Conservation (phyloP, 2,329 filamentous ascomycete species). For the Fusarium sp. region DNA sequence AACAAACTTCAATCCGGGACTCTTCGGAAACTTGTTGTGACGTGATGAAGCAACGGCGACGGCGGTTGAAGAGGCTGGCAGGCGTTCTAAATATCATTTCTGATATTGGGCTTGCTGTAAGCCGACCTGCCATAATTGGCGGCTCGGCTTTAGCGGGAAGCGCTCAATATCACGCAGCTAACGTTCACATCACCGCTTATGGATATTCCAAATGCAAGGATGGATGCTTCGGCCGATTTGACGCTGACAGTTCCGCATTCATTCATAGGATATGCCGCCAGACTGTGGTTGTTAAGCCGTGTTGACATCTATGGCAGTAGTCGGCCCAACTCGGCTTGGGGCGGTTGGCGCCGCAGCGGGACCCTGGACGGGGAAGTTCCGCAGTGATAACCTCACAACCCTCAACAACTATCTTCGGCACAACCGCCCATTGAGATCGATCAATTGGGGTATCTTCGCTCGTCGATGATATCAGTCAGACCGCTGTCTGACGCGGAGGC, state of each 20-base stretch:
- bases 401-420: conserved; percentile 37
- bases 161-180: conserved; percentile 8
- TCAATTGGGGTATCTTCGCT: conserved; percentile 29
- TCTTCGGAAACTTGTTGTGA: conserved; percentile 3
- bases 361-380: conserved; percentile 46
- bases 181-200: conserved; percentile 16
- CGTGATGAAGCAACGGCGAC: conserved; percentile 18
- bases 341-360: conserved; percentile 51
- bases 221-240: conserved; percentile 27
- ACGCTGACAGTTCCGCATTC: conserved; percentile 37
- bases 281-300: conserved; percentile 30
- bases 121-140: conserved; percentile 13
- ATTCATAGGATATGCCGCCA: conserved; percentile 17
- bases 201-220: conserved; percentile 14
- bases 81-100: conserved; percentile 31
- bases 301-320: conserved; percentile 16
- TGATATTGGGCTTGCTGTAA: conserved; percentile 17
- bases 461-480: conserved; percentile 44
- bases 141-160: conserved; percentile 38
- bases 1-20: conserved; percentile 11
- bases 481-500: conserved; percentile 40
- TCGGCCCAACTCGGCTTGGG: conserved; percentile 56
- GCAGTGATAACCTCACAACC: conserved; percentile 41
- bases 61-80: conserved; percentile 13
- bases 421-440: conserved; percentile 36